Percentiles rank a stretch among this genome's conserved stretches.
Evolutionary conservation across 495 filamentous ascomycete genomes (phyloP).

Genomic region (Pyronema omphalodes): DNA sequence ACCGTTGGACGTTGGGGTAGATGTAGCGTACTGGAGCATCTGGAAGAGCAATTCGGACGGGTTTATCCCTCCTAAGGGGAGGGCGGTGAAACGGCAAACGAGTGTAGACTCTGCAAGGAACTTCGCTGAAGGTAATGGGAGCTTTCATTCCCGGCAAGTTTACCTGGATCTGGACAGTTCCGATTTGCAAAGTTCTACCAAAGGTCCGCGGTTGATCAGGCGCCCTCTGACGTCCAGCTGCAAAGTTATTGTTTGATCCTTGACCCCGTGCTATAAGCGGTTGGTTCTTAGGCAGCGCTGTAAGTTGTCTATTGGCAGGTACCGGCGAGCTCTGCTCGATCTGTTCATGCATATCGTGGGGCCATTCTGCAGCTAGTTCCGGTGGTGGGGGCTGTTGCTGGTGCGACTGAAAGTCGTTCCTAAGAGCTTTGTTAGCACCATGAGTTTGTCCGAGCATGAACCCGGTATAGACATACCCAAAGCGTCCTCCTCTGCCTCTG

Average conservation of each 20-base stretch:
- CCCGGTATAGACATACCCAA: slow-evolving; percentile 9
- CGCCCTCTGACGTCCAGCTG: slow-evolving; percentile 21
- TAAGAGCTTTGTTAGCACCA: neutral
- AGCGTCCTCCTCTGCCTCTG: slow-evolving; percentile 33
- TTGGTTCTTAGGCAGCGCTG: slow-evolving; percentile 24
- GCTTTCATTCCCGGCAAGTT: slow-evolving; percentile 54
- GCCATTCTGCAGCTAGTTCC: slow-evolving; percentile 36
- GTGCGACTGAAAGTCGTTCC: slow-evolving; percentile 1
- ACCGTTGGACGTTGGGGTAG: slow-evolving; percentile 71
- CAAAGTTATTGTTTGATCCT: slow-evolving; percentile 27
- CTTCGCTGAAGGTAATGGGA: slow-evolving; percentile 47
- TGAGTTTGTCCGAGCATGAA: neutral
- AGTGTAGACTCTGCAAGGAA: slow-evolving; percentile 71
- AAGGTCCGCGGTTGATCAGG: slow-evolving; percentile 32
- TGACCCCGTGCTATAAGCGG: slow-evolving; percentile 26
- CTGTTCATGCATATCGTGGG: slow-evolving; percentile 87
- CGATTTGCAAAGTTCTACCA: slow-evolving; percentile 46
- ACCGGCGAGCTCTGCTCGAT: slow-evolving; percentile 36
- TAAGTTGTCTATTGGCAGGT: slow-evolving; percentile 31
- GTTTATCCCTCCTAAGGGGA: slow-evolving; percentile 87
- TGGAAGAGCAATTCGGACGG: slow-evolving; percentile 83
- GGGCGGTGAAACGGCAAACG: slow-evolving; percentile 88
- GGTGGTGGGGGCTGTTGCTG: slow-evolving; percentile 3
- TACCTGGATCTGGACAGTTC: slow-evolving; percentile 68
- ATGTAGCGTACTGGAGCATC: slow-evolving; percentile 63